Evolutionary conservation across 2,329 filamentous ascomycete genomes (phyloP), one percentile per base, ranked within the genome.

Genomic region (Clarireedia paspali): DNA sequence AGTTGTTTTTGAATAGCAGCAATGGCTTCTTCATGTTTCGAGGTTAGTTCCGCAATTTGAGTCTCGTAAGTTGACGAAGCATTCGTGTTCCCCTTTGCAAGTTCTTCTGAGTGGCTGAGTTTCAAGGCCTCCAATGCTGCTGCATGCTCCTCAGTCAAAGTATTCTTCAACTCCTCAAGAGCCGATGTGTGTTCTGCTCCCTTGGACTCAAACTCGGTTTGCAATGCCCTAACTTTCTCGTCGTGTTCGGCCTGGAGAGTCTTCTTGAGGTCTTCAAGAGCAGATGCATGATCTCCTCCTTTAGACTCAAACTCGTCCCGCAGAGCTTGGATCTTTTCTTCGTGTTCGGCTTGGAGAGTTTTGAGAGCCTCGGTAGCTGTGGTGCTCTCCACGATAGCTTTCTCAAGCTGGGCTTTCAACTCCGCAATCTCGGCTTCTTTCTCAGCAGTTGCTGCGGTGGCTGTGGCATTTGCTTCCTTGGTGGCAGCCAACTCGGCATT

Each of bases 1-100:
- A 85, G 73, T 68, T 80, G 77, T 64, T 73, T 76, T 67, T 84
- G 77, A 47, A 85, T 69, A 20, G 76, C 75, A 24, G 72, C 72
- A 30, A 76, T 63, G 3, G 72, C 68, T 10, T 72, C 64, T 54
- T 82, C 77, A 59, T 84, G 79, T 48, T 70, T 70, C 4, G 73
- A 62, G 63, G 77, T 79, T 47, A 83, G 70, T 9, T 80, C 77
- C 9, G 73, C 68, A 27, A 83, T 66, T 20, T 75, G 72, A 55
- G 76, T 71, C 57, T 81, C 75, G 30, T 80, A 75, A 2, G 74
- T 53, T 30, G 66, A 75, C 12, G 72, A 70, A 7, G 72, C 70
- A 49, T 76, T 71, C 0, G 73, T 64, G 62, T 75, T 72, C 55
- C 72, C 75, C 62, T 77, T 73, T 6, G 74, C 73, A 27, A 83